Conservation (phyloP, 139 green algal genomes). For the Medakamo hakoo region DNA sequence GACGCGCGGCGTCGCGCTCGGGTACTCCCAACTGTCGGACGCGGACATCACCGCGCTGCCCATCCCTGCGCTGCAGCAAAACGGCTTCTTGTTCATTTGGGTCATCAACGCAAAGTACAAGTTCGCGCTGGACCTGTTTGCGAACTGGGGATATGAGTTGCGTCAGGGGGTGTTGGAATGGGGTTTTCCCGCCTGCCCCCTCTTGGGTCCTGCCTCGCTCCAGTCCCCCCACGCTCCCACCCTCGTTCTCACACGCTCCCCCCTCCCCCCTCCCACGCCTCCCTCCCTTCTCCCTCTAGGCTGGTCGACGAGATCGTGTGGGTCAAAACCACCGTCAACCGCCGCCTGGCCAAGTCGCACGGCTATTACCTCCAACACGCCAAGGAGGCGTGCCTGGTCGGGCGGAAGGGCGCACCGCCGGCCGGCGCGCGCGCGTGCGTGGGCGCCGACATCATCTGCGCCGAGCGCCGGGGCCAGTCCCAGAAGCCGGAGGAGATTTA, state of each 20-base stretch:
- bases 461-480: slow-evolving; percentile 72
- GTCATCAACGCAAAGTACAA: slow-evolving; percentile 94
- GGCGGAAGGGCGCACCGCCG: slow-evolving; percentile 34
- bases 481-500: slow-evolving; percentile 97
- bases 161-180: no score
- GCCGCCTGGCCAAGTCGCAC: slow-evolving; percentile 78
- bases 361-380: slow-evolving; percentile 92
- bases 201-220: background rate
- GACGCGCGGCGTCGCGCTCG: slow-evolving; percentile 73
- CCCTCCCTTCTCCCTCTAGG: slow-evolving; percentile 15
- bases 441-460: slow-evolving; percentile 63
- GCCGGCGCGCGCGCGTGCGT: slow-evolving; percentile 20
- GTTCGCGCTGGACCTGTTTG: slow-evolving; percentile 74
- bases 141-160: slow-evolving; percentile 76
- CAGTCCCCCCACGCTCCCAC: background rate
- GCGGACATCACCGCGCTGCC: slow-evolving; percentile 64
- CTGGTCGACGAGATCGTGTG: slow-evolving; percentile 91
- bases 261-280: background rate
- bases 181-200: no score
- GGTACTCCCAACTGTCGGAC: slow-evolving; percentile 78
- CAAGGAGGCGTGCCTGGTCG: slow-evolving; percentile 80
- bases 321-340: slow-evolving; percentile 88
- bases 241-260: background rate
- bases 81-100: slow-evolving; percentile 79
- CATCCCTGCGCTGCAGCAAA: slow-evolving; percentile 52